Percentiles rank a stretch among this genome's conserved stretches.
These are phyloP conservation scores for Lodderomyces pseudojiufengensis DNA, from an alignment of 1,139 yeast species.

Conservation along the genomic window DNA sequence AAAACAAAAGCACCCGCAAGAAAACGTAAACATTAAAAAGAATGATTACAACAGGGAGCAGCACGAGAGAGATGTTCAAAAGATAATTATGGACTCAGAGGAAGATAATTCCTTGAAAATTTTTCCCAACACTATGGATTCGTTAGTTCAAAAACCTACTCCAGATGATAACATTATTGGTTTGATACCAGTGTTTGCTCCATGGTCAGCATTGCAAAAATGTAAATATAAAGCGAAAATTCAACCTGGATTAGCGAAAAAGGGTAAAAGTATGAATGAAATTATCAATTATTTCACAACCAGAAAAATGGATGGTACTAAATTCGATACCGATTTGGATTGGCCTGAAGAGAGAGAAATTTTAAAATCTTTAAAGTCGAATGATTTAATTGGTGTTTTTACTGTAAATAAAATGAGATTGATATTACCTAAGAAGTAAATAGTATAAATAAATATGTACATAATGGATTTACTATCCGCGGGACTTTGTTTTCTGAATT, in stretches of 20 bases:
- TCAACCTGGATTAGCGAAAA: constrained; percentile 83
- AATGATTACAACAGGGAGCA: constrained; percentile 28
- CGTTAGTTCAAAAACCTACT: constrained; percentile 40
- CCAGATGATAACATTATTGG: constrained; percentile 46
- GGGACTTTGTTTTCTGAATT: too few species aligned
- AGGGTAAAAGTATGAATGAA: constrained; percentile 81
- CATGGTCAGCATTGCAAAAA: constrained; percentile 78
- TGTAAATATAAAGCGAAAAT: constrained; percentile 80
- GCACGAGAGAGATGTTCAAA: constrained; percentile 49
- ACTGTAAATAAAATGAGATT: constrained; percentile 41
- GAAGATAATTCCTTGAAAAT: constrained; percentile 30
- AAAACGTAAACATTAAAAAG: constrained; percentile 29
- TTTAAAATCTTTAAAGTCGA: constrained; percentile 55
- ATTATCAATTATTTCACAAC: constrained; percentile 55
- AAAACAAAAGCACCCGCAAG: constrained; percentile 21
- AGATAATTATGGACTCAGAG: constrained; percentile 38
- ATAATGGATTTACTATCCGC: too few species aligned
- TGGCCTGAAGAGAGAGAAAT: constrained; percentile 71
- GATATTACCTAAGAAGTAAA: constrained; percentile 26
- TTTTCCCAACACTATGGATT: constrained; percentile 39
- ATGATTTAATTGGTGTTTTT: constrained; percentile 36
- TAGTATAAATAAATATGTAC: too few species aligned
- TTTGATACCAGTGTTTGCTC: constrained; percentile 86
- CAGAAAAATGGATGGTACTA: constrained; percentile 50
- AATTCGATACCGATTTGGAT: constrained; percentile 52